phyloP scores from a whole-genome alignment of 148 eudicot species.

The Limonium bicolor region DNA sequence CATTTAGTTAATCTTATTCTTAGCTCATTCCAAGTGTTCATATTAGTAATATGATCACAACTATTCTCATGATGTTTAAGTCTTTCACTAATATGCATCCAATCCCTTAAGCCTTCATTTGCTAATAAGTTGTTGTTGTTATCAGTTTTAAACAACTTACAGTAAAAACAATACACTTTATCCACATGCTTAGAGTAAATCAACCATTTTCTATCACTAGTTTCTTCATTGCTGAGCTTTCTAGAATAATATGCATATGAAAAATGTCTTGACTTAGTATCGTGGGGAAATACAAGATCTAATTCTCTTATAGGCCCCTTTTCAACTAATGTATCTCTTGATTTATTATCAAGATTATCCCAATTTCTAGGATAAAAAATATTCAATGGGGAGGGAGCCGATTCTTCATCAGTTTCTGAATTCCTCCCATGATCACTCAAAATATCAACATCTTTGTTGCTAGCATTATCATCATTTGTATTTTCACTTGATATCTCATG shows the following conservation, averaged over 20 bases:
- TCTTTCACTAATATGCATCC: not conserved
- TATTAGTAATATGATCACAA: constrained; percentile 6
- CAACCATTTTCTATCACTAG: constrained; percentile 16
- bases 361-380: not conserved
- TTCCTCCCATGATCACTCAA: not conserved
- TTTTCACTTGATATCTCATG: no score
- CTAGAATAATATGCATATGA: not conserved
- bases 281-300: not conserved
- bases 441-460: not conserved
- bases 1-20: constrained; percentile 2
- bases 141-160: constrained; percentile 10
- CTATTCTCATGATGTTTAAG: not conserved
- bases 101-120: constrained; percentile 6
- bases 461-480: no score
- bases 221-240: constrained; percentile 10
- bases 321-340: not conserved
- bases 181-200: constrained; percentile 10
- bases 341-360: not conserved
- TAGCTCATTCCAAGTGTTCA: constrained; percentile 2
- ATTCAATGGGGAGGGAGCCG: not conserved
- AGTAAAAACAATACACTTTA: constrained; percentile 24
- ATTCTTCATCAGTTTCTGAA: not conserved
- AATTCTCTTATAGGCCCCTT: constrained; percentile 2
- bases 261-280: not conserved
- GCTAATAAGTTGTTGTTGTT: constrained; percentile 3